Percentiles rank a stretch among this genome's conserved stretches.
These are phyloP conservation scores for Boletus huronensis DNA, from an alignment of 768 basidiomycete genomes.

Conservation along the genomic window DNA sequence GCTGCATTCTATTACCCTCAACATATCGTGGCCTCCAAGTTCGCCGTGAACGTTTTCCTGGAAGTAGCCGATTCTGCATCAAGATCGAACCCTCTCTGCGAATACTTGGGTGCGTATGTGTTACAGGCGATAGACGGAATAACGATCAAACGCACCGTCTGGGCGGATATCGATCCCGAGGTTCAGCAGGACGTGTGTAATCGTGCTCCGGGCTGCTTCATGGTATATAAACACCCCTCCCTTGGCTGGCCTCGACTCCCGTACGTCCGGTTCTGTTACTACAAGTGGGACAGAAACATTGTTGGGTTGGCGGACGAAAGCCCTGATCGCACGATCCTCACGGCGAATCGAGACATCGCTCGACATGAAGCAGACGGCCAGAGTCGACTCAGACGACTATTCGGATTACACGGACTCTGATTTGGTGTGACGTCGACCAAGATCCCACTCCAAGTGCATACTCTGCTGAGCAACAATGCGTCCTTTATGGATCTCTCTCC, in stretches of 20 bases:
- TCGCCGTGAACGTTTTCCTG: conserved; percentile 28
- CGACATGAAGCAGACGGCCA: too few relatives aligned
- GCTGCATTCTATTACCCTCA: conserved; percentile 11
- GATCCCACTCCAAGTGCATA: neutral
- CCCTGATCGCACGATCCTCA: neutral
- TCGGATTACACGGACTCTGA: neutral
- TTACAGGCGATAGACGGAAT: conserved; percentile 1
- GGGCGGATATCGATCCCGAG: conserved; percentile 9
- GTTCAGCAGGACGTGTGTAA: conserved; percentile 1
- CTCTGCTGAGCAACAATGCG: neutral
- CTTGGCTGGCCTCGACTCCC: conserved; percentile 3
- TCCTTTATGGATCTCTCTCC: neutral
- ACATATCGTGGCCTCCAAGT: conserved; percentile 13
- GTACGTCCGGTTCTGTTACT: conserved; percentile 11
- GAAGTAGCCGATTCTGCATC: neutral
- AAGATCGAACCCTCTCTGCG: neutral
- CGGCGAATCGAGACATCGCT: neutral
- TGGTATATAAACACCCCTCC: neutral
- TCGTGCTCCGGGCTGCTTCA: conserved; percentile 1
- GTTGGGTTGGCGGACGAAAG: conserved; percentile 11
- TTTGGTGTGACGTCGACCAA: neutral
- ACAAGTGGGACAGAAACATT: conserved; percentile 21
- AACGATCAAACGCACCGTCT: neutral
- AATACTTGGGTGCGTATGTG: conserved; percentile 29
- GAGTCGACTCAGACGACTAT: neutral